These are phyloP conservation scores for Pulveroboletus ravenelii DNA, from an alignment of 768 basidiomycete genomes.

Conservation along the genomic window DNA sequence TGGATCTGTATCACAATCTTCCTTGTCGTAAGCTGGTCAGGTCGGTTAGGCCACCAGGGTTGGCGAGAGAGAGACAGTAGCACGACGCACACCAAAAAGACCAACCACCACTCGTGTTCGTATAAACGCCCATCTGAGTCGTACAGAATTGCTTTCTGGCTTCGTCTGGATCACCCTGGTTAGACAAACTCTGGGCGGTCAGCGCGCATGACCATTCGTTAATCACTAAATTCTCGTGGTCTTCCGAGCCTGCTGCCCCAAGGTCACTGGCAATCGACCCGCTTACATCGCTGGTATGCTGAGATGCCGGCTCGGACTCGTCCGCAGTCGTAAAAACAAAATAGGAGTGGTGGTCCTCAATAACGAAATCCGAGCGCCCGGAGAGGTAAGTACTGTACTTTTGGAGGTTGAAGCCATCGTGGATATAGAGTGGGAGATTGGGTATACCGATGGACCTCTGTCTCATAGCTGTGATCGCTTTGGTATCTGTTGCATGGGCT, in stretches of 20 bases:
- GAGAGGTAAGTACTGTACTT: constrained; percentile 40
- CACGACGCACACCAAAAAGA: constrained; percentile 58
- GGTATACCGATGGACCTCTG: constrained; percentile 19
- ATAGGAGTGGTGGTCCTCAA: constrained; percentile 73
- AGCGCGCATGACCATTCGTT: constrained; percentile 53
- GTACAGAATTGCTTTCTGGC: constrained; percentile 51
- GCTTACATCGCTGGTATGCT: constrained; percentile 39
- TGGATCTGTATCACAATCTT: constrained; percentile 51
- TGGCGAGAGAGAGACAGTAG: not conserved
- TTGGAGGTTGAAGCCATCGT: constrained; percentile 58
- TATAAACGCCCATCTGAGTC: constrained; percentile 55
- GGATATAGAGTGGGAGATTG: constrained; percentile 59
- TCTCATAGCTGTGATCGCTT: constrained; percentile 20
- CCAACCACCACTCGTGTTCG: constrained; percentile 57
- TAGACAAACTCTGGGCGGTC: constrained; percentile 43
- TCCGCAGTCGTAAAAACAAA: constrained; percentile 61
- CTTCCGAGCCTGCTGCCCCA: constrained; percentile 23
- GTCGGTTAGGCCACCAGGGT: not conserved
- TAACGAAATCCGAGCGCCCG: constrained; percentile 53
- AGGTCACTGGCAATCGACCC: constrained; percentile 12
- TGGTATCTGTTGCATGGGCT: constrained; percentile 9
- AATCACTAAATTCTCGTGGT: constrained; percentile 42
- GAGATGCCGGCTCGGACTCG: constrained; percentile 37
- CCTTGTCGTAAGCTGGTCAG: constrained; percentile 54
- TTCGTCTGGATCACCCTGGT: constrained; percentile 39